Percentiles rank a stretch among this genome's conserved stretches.
These are phyloP conservation scores for Talaromyces sp. DNA, from an alignment of 2,329 filamentous ascomycete genomes.

Conservation along the genomic window DNA sequence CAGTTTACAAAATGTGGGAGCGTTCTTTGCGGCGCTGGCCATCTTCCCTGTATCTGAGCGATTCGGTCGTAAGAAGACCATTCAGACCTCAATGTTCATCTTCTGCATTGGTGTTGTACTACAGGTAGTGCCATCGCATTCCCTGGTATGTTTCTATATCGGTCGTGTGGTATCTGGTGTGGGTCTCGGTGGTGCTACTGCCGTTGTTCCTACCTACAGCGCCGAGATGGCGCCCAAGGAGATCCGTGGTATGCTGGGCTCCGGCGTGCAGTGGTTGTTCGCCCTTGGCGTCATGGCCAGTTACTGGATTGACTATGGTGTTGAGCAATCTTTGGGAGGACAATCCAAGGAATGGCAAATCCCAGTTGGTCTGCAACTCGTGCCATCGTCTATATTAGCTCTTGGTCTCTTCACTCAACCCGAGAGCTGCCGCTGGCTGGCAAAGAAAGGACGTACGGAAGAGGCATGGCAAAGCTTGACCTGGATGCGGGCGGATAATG, in stretches of 20 bases:
- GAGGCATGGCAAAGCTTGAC: slow-evolving; percentile 52
- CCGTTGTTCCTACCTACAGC: slow-evolving; percentile 45
- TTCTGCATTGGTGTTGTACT: slow-evolving; percentile 45
- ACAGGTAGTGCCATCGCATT: slow-evolving; percentile 52
- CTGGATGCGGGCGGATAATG: slow-evolving; percentile 50
- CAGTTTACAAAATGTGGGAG: slow-evolving; percentile 54
- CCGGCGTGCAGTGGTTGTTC: slow-evolving; percentile 41
- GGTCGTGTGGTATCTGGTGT: slow-evolving; percentile 51
- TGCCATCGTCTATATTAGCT: slow-evolving; percentile 51
- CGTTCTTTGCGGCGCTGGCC: slow-evolving; percentile 55
- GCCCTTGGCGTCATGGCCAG: slow-evolving; percentile 41
- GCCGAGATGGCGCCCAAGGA: slow-evolving; percentile 49
- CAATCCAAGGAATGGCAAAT: slow-evolving; percentile 55
- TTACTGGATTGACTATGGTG: slow-evolving; percentile 55
- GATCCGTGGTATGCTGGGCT: slow-evolving; percentile 44
- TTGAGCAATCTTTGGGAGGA: slow-evolving; percentile 41
- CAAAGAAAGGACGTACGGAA: slow-evolving; percentile 51
- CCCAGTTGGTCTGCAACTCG: slow-evolving; percentile 50
- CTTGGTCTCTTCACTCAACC: slow-evolving; percentile 53
- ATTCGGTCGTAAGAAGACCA: slow-evolving; percentile 49
- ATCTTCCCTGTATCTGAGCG: slow-evolving; percentile 51
- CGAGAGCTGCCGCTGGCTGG: slow-evolving; percentile 54
- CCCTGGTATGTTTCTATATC: slow-evolving; percentile 50
- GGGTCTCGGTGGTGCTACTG: slow-evolving; percentile 50
- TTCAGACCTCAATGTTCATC: slow-evolving; percentile 48